A percentile compares a stretch with the other conserved stretches of the same genome.
phyloP scores from a whole-genome alignment of 2,329 filamentous ascomycete genomes.

The Colletotrichum karsti region DNA sequence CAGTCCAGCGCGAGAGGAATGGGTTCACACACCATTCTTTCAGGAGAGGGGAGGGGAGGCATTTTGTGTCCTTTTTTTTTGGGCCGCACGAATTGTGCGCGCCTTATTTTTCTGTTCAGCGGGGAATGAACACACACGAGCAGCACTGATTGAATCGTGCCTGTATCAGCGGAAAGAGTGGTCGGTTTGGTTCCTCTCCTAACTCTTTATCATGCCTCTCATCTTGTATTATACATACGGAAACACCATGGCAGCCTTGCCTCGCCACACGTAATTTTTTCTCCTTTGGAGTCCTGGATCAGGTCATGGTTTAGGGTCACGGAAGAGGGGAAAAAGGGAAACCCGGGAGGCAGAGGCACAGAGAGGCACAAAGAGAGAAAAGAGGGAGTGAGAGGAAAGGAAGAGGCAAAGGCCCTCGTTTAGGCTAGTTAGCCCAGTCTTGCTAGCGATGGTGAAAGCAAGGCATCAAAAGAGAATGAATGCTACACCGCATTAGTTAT shows the following conservation, averaged over 20 bases:
- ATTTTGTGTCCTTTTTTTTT: neutral
- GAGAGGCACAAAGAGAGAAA: no score
- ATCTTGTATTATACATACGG: conserved; percentile 18
- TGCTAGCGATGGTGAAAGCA: no score
- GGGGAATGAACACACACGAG: neutral
- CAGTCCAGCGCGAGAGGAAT: neutral
- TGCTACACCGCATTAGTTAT: conserved; percentile 6
- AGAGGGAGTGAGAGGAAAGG: neutral
- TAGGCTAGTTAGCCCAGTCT: no score
- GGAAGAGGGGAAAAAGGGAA: neutral
- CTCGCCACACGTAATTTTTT: neutral
- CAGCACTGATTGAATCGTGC: neutral
- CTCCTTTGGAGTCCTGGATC: neutral
- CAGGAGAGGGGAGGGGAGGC: neutral
- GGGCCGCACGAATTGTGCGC: neutral
- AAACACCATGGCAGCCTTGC: neutral
- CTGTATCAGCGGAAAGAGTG: neutral
- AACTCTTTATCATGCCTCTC: neutral
- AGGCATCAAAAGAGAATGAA: conserved; percentile 11
- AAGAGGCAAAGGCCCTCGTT: neutral
- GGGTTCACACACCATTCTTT: neutral
- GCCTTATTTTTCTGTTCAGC: neutral
- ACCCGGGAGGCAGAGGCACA: neutral
- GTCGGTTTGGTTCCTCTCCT: neutral
- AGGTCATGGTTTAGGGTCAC: neutral